Evolutionary conservation across 2,329 filamentous ascomycete genomes (phyloP).

Genomic region (Aspergillus sp.): DNA sequence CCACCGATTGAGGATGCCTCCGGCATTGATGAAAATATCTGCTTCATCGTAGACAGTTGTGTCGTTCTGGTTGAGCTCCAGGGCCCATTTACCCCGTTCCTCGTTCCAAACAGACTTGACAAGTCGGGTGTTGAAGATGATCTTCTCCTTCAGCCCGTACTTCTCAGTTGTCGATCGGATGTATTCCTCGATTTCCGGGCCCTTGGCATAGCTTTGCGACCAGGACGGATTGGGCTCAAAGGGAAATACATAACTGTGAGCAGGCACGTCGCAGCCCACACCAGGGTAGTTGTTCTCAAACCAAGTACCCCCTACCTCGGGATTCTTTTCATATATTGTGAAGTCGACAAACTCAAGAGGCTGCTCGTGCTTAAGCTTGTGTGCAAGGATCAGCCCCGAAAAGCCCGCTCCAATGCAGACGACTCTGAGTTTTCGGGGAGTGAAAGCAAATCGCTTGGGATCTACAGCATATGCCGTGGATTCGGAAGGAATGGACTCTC

Average conservation of each 20-base stretch:
- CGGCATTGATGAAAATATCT: constrained; percentile 31
- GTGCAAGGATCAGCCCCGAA: constrained; percentile 41
- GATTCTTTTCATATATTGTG: constrained; percentile 32
- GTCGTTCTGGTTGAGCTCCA: constrained; percentile 15
- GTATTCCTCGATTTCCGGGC: constrained; percentile 49
- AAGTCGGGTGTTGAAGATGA: constrained; percentile 31
- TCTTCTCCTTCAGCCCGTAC: constrained; percentile 40
- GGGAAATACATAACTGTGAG: constrained; percentile 42
- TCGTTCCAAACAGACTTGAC: constrained; percentile 42
- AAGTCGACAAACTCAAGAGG: constrained; percentile 27
- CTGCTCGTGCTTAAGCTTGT: constrained; percentile 35
- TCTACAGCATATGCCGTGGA: constrained; percentile 1
- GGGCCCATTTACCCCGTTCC: constrained; percentile 17
- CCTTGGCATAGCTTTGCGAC: constrained; percentile 44
- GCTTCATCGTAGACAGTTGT: constrained; percentile 21
- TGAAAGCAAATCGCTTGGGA: constrained; percentile 11
- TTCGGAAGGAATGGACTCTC: neutral
- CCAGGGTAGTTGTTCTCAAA: constrained; percentile 39
- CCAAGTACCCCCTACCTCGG: constrained; percentile 38
- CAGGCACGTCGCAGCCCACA: constrained; percentile 36
- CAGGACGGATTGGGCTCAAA: constrained; percentile 49
- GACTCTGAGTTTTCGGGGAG: constrained; percentile 19
- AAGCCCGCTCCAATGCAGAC: constrained; percentile 32
- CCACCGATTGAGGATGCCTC: constrained; percentile 26
- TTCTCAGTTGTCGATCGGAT: constrained; percentile 43